A percentile compares a stretch with the other conserved stretches of the same genome.
Evolutionary conservation across 2,329 filamentous ascomycete genomes (phyloP).

Genomic region (Scortechinia acanthostroma): DNA sequence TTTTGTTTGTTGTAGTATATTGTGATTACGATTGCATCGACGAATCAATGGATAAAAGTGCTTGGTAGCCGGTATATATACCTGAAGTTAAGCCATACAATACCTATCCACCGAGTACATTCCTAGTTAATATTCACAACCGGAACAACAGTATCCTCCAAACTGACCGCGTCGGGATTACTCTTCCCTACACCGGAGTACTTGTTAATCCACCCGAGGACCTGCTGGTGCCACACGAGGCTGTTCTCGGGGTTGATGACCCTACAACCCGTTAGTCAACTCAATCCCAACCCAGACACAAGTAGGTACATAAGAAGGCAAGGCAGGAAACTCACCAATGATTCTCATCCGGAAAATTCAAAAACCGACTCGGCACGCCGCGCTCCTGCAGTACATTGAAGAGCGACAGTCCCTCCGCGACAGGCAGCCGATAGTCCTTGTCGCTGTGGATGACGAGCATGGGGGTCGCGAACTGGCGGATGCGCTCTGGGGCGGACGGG

Average conservation of each 20-base stretch:
- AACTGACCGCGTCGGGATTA: neutral
- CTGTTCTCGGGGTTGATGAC: slow-evolving; percentile 88
- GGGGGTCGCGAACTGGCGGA: slow-evolving; percentile 74
- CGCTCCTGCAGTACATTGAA: slow-evolving; percentile 58
- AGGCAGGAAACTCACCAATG: slow-evolving; percentile 29
- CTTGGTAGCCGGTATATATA: no score
- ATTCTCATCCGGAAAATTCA: slow-evolving; percentile 66
- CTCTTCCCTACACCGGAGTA: slow-evolving; percentile 36
- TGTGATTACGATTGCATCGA: no score
- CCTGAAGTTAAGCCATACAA: no score
- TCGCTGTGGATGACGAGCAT: slow-evolving; percentile 86
- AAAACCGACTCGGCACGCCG: slow-evolving; percentile 53
- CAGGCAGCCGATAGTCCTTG: slow-evolving; percentile 79
- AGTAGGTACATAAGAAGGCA: slow-evolving; percentile 9
- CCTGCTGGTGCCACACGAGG: slow-evolving; percentile 80
- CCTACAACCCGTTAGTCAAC: slow-evolving; percentile 39
- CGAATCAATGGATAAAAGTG: no score
- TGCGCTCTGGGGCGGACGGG: slow-evolving; percentile 41
- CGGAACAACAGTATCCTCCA: neutral
- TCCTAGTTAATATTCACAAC: neutral
- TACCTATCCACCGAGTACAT: no score
- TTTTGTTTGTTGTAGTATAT: no score
- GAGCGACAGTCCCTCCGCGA: slow-evolving; percentile 67
- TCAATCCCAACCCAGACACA: slow-evolving; percentile 5
- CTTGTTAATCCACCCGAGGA: slow-evolving; percentile 71